Percentiles rank a stretch among this genome's conserved stretches.
Conservation (phyloP, 176 grass and related monocot species). For the Paspalum notatum region DNA sequence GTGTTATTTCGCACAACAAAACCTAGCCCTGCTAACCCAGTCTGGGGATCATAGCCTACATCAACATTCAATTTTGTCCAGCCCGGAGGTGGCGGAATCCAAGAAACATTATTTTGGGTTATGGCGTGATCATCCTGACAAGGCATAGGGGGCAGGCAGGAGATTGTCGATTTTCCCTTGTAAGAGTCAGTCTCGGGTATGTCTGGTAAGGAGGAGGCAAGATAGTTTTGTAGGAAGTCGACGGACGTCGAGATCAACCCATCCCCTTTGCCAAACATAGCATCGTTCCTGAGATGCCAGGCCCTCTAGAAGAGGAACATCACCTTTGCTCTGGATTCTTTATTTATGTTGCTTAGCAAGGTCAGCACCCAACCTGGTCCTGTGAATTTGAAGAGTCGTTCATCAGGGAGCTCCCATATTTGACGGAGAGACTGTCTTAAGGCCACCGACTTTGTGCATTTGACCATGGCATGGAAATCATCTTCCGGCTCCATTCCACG, state of each 20-base stretch:
- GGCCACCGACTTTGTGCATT: not conserved
- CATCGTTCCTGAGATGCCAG: not conserved
- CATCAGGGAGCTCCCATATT: not conserved
- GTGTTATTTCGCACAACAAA: not conserved
- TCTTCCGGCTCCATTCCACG: not conserved
- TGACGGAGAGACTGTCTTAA: not conserved
- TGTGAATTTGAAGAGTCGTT: not conserved
- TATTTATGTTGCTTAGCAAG: not conserved
- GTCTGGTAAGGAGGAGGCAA: no score
- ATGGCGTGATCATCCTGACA: not conserved
- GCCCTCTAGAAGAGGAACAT: not conserved
- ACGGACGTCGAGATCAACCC: not conserved
- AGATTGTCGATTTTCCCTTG: no score
- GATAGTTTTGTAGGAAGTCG: not conserved
- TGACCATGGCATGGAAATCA: not conserved
- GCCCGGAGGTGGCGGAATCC: not conserved
- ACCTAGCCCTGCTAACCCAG: not conserved
- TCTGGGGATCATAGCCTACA: not conserved
- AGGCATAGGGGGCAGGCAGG: no score
- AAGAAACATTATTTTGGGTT: not conserved
- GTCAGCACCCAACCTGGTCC: not conserved
- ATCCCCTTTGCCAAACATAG: not conserved
- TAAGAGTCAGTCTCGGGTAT: no score
- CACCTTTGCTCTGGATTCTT: not conserved
- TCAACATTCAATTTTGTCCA: not conserved